Evolutionary conservation across 2,329 filamentous ascomycete genomes (phyloP), one percentile per base, ranked within the genome.

Genomic region (Aureobasidium musti): DNA sequence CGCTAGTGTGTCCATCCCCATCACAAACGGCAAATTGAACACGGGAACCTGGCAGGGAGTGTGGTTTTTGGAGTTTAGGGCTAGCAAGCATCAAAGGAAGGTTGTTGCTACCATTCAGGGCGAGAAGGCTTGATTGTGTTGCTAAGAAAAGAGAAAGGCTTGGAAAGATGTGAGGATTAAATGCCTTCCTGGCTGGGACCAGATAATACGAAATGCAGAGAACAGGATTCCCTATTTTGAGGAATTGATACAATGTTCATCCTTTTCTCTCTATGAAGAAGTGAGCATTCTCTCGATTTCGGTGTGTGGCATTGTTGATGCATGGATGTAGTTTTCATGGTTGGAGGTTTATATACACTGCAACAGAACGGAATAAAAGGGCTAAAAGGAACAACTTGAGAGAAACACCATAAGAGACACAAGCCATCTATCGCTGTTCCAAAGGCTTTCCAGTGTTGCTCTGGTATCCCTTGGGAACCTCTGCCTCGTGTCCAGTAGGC

Each of bases 21-120:
- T 99, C 77, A 89, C 86, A 68, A 88, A 98, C 74, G 95, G 95
- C 45, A 88, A 86, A 72, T 77, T 98, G 75, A 88, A 81, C 11
- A 86, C 83, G 19, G 87, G 87, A 1, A 89, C 86, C 19, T 94
- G 91, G 91, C 91, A 95, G 87, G 87, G 95, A 0, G 94, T 98
- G 68, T 98, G 91, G 91, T 96, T 96, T 77, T 80, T 97, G 70
- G 95, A 98, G 79, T 98, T 98, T 77, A 84, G 94, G 66, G 85
- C 82, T 3, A 82, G 82, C 71, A 91, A 87, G 78, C 93, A 97
- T 78, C 83, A 86, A 70, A 86, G 95, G 73, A 90, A 87, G 76
- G 86, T 98, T 14, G 89, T 99, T 69, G 94, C 94, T 64, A 98
- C 95, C 1, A 96, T 98, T 69, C 93, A 98, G 78, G 95, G 94